Conservation (phyloP, 441 rosid genomes). For the Corymbia citriodora region DNA sequence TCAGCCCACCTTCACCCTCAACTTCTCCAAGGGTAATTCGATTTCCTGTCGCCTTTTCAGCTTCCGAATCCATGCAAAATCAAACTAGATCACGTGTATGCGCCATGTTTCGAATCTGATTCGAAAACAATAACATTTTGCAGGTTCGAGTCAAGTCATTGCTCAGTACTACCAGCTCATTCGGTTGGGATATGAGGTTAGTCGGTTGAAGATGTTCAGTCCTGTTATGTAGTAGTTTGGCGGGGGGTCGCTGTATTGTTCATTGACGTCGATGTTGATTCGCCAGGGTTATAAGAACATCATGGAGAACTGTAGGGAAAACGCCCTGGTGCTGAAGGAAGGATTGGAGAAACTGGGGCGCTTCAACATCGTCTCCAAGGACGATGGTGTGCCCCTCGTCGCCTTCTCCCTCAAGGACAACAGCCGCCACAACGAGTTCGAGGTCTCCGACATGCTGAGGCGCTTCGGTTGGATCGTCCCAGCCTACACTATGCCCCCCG, state of each 20-base stretch:
- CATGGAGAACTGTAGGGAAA: slow-evolving; percentile 82
- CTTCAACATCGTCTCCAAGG: slow-evolving; percentile 73
- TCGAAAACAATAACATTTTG: background rate
- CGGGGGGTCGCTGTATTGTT: background rate
- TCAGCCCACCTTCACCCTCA: slow-evolving; percentile 95
- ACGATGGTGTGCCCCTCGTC: slow-evolving; percentile 78
- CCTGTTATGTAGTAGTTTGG: background rate
- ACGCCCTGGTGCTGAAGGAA: slow-evolving; percentile 51
- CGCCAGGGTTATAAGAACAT: slow-evolving; percentile 61
- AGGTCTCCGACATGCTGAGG: slow-evolving; percentile 66
- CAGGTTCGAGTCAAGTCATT: slow-evolving; percentile 89
- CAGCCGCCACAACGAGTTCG: slow-evolving; percentile 54
- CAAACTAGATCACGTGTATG: background rate
- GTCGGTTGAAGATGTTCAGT: background rate
- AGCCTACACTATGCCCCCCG: slow-evolving; percentile 80
- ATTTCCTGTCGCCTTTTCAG: background rate
- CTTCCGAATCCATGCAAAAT: background rate
- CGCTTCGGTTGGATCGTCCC: slow-evolving; percentile 93
- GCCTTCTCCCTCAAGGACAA: slow-evolving; percentile 85
- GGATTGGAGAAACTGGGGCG: slow-evolving; percentile 62
- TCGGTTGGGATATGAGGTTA: slow-evolving; percentile 72
- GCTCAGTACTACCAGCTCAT: slow-evolving; percentile 91
- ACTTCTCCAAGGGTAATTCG: slow-evolving; percentile 71
- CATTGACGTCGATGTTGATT: background rate
- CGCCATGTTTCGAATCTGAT: background rate